These are phyloP conservation scores for Cladosporium sp. DNA, from an alignment of 2,329 filamentous ascomycete genomes.

Conservation along the genomic window DNA sequence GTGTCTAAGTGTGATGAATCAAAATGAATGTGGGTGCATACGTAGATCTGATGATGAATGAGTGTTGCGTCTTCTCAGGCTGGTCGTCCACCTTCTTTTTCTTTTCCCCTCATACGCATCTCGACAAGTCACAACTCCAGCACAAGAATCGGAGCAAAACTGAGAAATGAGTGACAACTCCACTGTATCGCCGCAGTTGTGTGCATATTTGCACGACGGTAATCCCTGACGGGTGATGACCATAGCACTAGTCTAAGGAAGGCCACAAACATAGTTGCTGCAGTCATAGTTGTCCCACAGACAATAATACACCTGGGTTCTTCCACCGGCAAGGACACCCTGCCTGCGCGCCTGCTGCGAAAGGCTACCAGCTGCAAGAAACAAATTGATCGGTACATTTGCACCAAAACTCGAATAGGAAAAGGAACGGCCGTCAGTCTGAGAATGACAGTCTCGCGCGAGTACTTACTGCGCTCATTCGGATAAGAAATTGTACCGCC, in stretches of 20 bases:
- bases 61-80: too few species aligned
- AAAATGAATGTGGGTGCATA: too few species aligned
- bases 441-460: background rate
- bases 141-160: too few species aligned
- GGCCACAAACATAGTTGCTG: background rate
- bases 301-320: background rate
- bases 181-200: too few species aligned
- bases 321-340: background rate
- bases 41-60: too few species aligned
- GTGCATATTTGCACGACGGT: too few species aligned
- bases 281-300: background rate
- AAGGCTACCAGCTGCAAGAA: background rate
- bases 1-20: too few species aligned
- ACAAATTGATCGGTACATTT: background rate
- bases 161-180: too few species aligned
- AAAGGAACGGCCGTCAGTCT: background rate
- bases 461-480: background rate
- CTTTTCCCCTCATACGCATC: too few species aligned
- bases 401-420: background rate
- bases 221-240: too few species aligned
- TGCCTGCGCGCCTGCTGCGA: background rate
- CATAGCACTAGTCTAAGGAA: background rate
- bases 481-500: background rate
- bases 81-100: too few species aligned
- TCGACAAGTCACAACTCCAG: too few species aligned